Evolutionary conservation across 768 basidiomycete species (phyloP), one percentile per base, ranked within the genome.

Genomic region (Termitomyces sp.): DNA sequence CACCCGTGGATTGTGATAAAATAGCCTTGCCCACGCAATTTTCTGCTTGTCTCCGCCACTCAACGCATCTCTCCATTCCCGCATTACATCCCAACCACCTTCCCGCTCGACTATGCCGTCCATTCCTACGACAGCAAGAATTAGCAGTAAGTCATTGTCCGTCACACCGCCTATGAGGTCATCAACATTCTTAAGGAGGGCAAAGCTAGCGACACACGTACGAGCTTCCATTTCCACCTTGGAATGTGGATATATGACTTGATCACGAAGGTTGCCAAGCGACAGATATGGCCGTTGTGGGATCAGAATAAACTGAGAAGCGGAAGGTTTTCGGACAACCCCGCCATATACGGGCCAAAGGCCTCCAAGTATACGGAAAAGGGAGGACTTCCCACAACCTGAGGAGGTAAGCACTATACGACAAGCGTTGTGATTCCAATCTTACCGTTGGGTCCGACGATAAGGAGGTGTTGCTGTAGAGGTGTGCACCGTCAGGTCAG

Each of bases 31-130:
- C 94, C 96, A 98, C 0, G 96, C 96, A 60, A 98, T 90, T 76
- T 96, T 88, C 75, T 98, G 96, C 73, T 98, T 94, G 73, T 97
- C 96, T 20, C 96, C 96, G 1, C 96, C 96, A 69, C 92, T 94
- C 38, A 98, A 75, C 2, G 91, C 85, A 71, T 97, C 95, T 64
- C 93, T 84, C 96, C 96, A 98, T 69, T 98, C 96, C 52, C 88
- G 83, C n/a, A 83, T 81, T 8, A 81, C 79, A 68, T 92, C 90
- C 95, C 95, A 98, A 12, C 96, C 96, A n/a, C 96, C 96, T 74
- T 98, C 96, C 31, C 95, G 84, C 68, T 93, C 91, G 6, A 98
- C 91, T 52, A 98, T 84, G 68, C 79, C 76, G 45, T 87, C 87
- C 87, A 98, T 92, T 64, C 94, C 86, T 34, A 99, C 89, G 12